phyloP scores from a whole-genome alignment of 75 land plant genomes.

The Larix kaempferi region DNA sequence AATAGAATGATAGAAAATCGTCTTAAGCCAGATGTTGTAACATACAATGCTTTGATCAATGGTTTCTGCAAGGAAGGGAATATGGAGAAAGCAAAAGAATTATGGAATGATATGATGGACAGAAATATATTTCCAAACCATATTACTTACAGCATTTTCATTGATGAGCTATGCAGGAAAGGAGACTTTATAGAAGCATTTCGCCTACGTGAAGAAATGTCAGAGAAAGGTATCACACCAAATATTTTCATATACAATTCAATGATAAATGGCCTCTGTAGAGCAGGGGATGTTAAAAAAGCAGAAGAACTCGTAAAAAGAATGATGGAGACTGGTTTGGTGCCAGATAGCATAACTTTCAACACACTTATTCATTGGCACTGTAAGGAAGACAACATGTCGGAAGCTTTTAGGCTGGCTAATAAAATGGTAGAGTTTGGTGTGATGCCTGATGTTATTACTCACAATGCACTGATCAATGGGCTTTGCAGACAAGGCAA shows the following conservation, averaged over 20 bases:
- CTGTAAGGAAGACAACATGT: slow-evolving; percentile 56
- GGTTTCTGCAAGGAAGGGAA: slow-evolving; percentile 72
- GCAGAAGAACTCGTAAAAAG: slow-evolving; percentile 44
- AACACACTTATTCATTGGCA: slow-evolving; percentile 71
- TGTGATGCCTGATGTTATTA: slow-evolving; percentile 42
- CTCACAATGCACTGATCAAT: slow-evolving; percentile 51
- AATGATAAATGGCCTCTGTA: slow-evolving; percentile 62
- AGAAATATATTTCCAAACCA: slow-evolving; percentile 44
- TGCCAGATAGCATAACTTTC: slow-evolving; percentile 64
- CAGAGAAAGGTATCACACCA: slow-evolving; percentile 49
- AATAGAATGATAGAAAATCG: slow-evolving; percentile 44
- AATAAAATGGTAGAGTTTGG: slow-evolving; percentile 54
- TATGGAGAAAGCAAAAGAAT: slow-evolving; percentile 44
- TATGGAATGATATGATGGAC: slow-evolving; percentile 45
- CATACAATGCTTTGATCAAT: slow-evolving; percentile 74
- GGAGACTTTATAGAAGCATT: slow-evolving; percentile 55
- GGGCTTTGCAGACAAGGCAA: slow-evolving; percentile 60
- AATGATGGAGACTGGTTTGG: slow-evolving; percentile 33
- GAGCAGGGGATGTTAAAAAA: slow-evolving; percentile 38
- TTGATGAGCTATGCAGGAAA: slow-evolving; percentile 52
- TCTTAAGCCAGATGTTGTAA: slow-evolving; percentile 58
- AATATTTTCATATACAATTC: slow-evolving; percentile 65
- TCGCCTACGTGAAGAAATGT: slow-evolving; percentile 63
- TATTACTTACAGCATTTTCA: slow-evolving; percentile 57
- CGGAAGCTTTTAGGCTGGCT: slow-evolving; percentile 36